Percentiles rank a stretch among this genome's conserved stretches.
These are phyloP conservation scores for Coniferiporia sulphurascens DNA, from an alignment of 1,284 basidiomycete genomes.

Conservation along the genomic window DNA sequence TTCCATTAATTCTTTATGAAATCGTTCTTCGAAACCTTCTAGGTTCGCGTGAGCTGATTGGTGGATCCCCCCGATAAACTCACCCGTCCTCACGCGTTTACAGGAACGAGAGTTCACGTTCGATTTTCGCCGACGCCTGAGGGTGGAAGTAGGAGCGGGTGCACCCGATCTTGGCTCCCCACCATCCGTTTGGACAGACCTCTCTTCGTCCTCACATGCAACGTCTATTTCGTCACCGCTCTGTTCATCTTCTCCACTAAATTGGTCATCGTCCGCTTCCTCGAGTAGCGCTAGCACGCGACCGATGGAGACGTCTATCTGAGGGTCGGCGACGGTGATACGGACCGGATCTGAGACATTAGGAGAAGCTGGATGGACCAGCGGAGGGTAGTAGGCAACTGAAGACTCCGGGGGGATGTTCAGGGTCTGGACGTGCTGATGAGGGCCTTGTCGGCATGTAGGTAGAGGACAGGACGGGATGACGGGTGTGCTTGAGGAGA, in stretches of 20 bases:
- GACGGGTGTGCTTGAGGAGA: slow-evolving; percentile 21
- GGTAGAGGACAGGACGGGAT: slow-evolving; percentile 32
- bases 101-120: neutral
- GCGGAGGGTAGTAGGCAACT: slow-evolving; percentile 29
- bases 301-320: slow-evolving; percentile 58
- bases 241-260: slow-evolving; percentile 40
- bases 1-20: slow-evolving; percentile 67
- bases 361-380: slow-evolving; percentile 18
- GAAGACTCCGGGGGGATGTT: slow-evolving; percentile 33
- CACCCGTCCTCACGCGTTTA: slow-evolving; percentile 8
- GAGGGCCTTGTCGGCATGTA: slow-evolving; percentile 27
- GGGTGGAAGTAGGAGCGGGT: neutral
- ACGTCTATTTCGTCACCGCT: slow-evolving; percentile 8
- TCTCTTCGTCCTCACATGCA: slow-evolving; percentile 9
- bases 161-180: neutral
- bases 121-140: neutral
- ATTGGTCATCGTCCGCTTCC: slow-evolving; percentile 48
- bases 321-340: slow-evolving; percentile 24
- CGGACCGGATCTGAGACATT: neutral
- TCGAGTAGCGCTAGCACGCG: slow-evolving; percentile 50
- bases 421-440: slow-evolving; percentile 16
- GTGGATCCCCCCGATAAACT: slow-evolving; percentile 18
- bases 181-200: neutral
- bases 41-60: neutral
- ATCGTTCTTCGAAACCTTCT: slow-evolving; percentile 26